Conservation (phyloP, 495 filamentous ascomycete species). For the Aspergillus affinis region DNA sequence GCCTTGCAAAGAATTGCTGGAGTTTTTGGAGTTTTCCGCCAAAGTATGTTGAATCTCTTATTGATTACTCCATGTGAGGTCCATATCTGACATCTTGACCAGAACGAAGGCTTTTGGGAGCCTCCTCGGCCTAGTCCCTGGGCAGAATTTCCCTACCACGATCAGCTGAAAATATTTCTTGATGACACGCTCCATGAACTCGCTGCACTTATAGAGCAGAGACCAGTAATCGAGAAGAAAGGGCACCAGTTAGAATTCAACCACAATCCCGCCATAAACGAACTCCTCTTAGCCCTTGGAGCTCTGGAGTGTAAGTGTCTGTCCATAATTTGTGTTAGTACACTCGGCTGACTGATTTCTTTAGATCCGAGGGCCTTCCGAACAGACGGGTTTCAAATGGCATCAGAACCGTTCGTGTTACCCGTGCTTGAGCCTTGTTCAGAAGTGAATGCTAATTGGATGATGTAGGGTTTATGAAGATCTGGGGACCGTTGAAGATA, state of each 20-base stretch:
- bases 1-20: constrained; percentile 61
- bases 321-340: not conserved
- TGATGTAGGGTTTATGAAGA: constrained; percentile 42
- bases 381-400: constrained; percentile 35
- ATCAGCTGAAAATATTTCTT: constrained; percentile 47
- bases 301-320: constrained; percentile 46
- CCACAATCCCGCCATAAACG: constrained; percentile 31
- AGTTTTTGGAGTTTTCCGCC: constrained; percentile 59
- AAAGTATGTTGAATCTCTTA: constrained; percentile 29
- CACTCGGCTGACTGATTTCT: constrained; percentile 14
- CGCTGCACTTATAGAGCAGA: constrained; percentile 41
- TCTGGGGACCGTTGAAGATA: constrained; percentile 44
- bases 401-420: constrained; percentile 35
- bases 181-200: constrained; percentile 58
- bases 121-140: constrained; percentile 43
- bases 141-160: constrained; percentile 41
- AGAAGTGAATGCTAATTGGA: constrained; percentile 13
- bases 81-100: constrained; percentile 17
- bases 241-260: constrained; percentile 31
- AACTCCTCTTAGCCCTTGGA: constrained; percentile 48
- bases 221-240: constrained; percentile 46
- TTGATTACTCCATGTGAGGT: not conserved
- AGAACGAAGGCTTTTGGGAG: constrained; percentile 44
- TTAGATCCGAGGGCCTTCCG: constrained; percentile 34
- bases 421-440: not conserved